A percentile compares a stretch with the other conserved stretches of the same genome.
phyloP scores from a whole-genome alignment of 495 filamentous ascomycete species.

The Xylaria telfairii region DNA sequence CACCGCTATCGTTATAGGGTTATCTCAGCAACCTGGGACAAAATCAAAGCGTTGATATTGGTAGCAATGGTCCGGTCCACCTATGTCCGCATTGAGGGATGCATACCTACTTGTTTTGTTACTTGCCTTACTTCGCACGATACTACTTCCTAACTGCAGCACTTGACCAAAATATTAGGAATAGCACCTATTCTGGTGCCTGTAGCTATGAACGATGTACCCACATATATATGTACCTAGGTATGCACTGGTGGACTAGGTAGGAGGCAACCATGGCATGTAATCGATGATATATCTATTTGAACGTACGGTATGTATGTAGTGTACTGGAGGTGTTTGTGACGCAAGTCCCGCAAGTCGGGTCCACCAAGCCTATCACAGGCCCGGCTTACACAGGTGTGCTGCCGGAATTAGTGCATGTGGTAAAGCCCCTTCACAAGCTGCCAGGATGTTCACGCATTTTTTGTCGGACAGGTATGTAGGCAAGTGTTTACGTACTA shows the following conservation, averaged over 20 bases:
- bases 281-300: no score
- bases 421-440: slow-evolving; percentile 12
- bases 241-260: background rate
- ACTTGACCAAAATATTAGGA: background rate
- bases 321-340: background rate
- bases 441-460: slow-evolving; percentile 12
- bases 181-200: background rate
- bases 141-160: no score
- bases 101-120: background rate
- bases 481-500: background rate
- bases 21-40: background rate
- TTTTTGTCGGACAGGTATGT: no score
- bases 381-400: background rate
- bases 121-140: no score
- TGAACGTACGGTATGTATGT: background rate
- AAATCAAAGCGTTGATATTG: background rate
- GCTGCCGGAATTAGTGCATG: slow-evolving; percentile 20
- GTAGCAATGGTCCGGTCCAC: background rate
- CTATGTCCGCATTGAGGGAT: background rate
- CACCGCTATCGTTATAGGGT: background rate
- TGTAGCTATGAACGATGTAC: background rate
- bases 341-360: background rate
- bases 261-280: background rate
- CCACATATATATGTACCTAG: background rate
- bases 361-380: slow-evolving; percentile 3